These are phyloP conservation scores for Citrus reticulata DNA, from an alignment of 345 rosid genomes.

Conservation along the genomic window DNA sequence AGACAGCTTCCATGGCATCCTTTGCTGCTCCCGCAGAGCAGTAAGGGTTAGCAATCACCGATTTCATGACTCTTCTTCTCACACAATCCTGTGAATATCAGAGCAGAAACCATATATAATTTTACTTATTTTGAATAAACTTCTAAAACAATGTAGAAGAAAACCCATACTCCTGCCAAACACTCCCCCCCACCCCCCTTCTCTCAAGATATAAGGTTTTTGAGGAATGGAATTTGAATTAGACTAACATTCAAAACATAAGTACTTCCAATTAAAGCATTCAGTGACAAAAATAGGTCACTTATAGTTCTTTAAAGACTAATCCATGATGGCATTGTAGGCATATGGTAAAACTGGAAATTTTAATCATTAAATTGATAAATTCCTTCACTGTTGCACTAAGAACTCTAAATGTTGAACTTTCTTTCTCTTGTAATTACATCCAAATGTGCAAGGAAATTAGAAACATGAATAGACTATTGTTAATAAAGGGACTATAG, in stretches of 20 bases:
- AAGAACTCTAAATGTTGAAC: neutral
- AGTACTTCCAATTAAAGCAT: neutral
- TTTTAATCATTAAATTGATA: neutral
- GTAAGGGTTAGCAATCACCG: constrained; percentile 60
- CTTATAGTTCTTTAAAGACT: neutral
- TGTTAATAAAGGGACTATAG: neutral
- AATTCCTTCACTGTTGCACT: neutral
- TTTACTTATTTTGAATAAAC: neutral
- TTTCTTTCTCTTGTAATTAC: neutral
- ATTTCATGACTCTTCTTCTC: constrained; percentile 80
- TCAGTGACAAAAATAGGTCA: neutral
- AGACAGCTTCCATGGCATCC: constrained; percentile 88
- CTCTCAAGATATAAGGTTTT: neutral
- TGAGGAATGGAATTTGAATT: neutral
- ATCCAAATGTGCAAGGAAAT: neutral
- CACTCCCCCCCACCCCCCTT: too few relatives aligned
- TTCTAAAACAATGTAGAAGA: neutral
- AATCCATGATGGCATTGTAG: neutral
- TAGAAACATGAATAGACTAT: neutral
- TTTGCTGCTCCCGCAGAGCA: constrained; percentile 78
- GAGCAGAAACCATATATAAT: neutral
- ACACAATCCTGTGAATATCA: constrained; percentile 69
- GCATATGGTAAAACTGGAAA: neutral
- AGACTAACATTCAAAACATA: neutral
- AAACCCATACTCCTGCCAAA: neutral